A percentile compares a stretch with the other conserved stretches of the same genome.
phyloP scores from a whole-genome alignment of 495 filamentous ascomycete species.

The Daldinia loculata region DNA sequence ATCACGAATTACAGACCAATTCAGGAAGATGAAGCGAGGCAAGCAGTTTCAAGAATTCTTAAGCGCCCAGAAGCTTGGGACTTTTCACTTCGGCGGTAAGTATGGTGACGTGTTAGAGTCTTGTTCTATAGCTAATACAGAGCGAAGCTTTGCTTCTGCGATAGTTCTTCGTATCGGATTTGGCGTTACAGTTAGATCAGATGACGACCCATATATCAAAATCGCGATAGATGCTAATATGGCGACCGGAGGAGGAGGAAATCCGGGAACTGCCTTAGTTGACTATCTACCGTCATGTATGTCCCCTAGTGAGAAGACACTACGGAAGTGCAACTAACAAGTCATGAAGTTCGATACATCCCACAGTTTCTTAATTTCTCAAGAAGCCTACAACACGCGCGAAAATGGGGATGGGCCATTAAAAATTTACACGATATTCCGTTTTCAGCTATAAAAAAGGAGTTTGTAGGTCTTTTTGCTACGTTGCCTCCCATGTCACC shows the following conservation, averaged over 20 bases:
- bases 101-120: neutral
- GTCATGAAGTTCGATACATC: slow-evolving; percentile 45
- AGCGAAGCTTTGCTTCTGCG: slow-evolving; percentile 42
- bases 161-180: slow-evolving; percentile 57
- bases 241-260: slow-evolving; percentile 55
- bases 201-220: slow-evolving; percentile 56
- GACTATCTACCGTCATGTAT: slow-evolving; percentile 52
- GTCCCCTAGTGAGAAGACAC: slow-evolving; percentile 28
- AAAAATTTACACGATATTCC: slow-evolving; percentile 45
- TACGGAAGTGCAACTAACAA: slow-evolving; percentile 18
- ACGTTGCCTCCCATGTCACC: no score
- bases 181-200: slow-evolving; percentile 52
- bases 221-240: slow-evolving; percentile 55
- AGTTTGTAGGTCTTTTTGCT: slow-evolving; percentile 36
- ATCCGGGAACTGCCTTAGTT: slow-evolving; percentile 53
- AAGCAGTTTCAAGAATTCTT: slow-evolving; percentile 34
- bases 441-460: slow-evolving; percentile 41
- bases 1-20: slow-evolving; percentile 44
- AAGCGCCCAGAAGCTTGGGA: slow-evolving; percentile 33
- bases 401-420: slow-evolving; percentile 51
- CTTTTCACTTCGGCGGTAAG: slow-evolving; percentile 32
- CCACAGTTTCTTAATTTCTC: slow-evolving; percentile 56
- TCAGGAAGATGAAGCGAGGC: slow-evolving; percentile 50
- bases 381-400: slow-evolving; percentile 49
- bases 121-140: neutral